Conservation (phyloP, 352 stramenopile genomes). For the Phytophthora litchii region DNA sequence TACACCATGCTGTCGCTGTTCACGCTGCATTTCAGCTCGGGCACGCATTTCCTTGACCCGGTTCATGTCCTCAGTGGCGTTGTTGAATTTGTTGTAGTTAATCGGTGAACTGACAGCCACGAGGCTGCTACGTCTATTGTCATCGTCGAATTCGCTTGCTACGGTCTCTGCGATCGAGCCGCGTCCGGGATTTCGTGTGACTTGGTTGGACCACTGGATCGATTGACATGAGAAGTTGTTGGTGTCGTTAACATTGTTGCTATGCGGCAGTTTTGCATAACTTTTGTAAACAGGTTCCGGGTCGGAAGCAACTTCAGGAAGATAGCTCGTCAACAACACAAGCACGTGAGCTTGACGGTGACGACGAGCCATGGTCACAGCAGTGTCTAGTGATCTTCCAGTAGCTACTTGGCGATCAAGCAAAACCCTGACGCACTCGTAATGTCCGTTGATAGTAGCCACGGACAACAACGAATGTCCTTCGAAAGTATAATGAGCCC, state of each 20-base stretch:
- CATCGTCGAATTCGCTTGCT: slow-evolving; percentile 40
- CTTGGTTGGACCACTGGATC: slow-evolving; percentile 18
- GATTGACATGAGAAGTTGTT: slow-evolving; percentile 5
- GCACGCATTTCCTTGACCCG: slow-evolving; percentile 27
- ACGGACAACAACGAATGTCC: slow-evolving; percentile 69
- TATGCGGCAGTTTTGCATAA: slow-evolving; percentile 2
- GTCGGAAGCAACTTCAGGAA: slow-evolving; percentile 53
- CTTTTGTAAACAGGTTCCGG: slow-evolving; percentile 30
- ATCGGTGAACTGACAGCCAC: slow-evolving; percentile 28
- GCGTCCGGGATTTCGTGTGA: slow-evolving; percentile 15
- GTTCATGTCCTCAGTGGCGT: slow-evolving; percentile 11
- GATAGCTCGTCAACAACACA: slow-evolving; percentile 70
- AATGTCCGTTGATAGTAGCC: slow-evolving; percentile 68
- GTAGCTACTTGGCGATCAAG: slow-evolving; percentile 39
- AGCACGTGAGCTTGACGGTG: slow-evolving; percentile 71
- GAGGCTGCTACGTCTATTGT: slow-evolving; percentile 34
- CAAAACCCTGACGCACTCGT: slow-evolving; percentile 69
- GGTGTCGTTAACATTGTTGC: slow-evolving; percentile 1
- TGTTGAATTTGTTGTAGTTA: slow-evolving; percentile 37
- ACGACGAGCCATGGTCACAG: slow-evolving; percentile 53
- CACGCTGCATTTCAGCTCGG: slow-evolving; percentile 42
- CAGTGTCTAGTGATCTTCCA: slow-evolving; percentile 45
- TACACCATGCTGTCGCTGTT: slow-evolving; percentile 37
- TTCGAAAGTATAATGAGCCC: slow-evolving; percentile 59
- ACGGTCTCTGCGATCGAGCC: slow-evolving; percentile 48